Evolutionary conservation across 1,284 basidiomycete genomes (phyloP), one percentile per base, ranked within the genome.

Genomic region (Ustilago shanxiensis): DNA sequence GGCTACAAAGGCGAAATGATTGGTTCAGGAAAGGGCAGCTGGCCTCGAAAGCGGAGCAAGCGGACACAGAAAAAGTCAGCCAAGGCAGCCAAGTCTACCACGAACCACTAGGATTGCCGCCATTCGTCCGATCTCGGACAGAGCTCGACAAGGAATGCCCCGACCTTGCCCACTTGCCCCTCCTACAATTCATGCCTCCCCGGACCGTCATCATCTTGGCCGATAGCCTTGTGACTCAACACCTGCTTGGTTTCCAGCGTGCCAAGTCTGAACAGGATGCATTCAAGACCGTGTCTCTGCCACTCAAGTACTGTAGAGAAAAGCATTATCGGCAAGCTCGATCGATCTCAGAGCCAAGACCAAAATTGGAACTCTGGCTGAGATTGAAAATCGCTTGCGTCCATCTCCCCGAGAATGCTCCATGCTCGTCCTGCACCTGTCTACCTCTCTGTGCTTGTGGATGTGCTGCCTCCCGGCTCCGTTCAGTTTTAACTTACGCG

Each of bases 101-200:
- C 18, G 37, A n/a, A n/a, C 37, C 37, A 39, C 2, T 11, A 50
- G 24, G 41, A 57, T 51, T 52, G 69, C 63, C 59, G 69, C 56
- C 50, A 4, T 50, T 24, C 49, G 7, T 72, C 69, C 69, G 69
- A 59, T 20, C 53, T 61, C 69, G 69, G 69, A 11, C 55, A 66
- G 45, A 54, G 26, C 9, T 62, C 28, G 39, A 45, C 29, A 28
- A 41, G 8, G 8, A 31, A 57, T 47, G 62, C 68, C n/a, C 68
- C 68, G 58, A 71, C 11, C 20, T 20, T 24, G 18, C 8, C 35
- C 31, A 7, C 20, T 14, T 16, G 20, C 16, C 7, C 10, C 45
- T 28, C 26, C 26, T 35, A 8, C 31, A 13, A 35, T 31, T 28
- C n/a, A 13, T 26, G 7, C 35, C 44, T 28, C 11, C 26, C 62